Evolutionary conservation across 2,329 filamentous ascomycete genomes (phyloP).

Genomic region (Dactylellina haptotyla): DNA sequence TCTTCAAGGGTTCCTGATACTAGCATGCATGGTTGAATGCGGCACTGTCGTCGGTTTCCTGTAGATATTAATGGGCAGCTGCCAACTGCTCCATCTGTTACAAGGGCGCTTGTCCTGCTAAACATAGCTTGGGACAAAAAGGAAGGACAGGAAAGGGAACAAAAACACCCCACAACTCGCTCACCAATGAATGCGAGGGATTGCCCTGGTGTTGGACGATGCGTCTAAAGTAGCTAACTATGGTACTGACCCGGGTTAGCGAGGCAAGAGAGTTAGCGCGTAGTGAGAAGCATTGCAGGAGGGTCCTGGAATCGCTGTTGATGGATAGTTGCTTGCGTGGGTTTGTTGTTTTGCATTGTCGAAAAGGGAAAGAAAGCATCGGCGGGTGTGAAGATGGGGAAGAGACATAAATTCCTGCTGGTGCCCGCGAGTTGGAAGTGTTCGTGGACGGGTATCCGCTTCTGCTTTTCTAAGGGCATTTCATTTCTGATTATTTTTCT

Average conservation of each 20-base stretch:
- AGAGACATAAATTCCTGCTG: constrained; percentile 19
- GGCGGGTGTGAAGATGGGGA: too few relatives aligned
- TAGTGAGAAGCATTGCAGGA: background rate
- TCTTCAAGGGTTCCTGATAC: too few relatives aligned
- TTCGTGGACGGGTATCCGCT: constrained; percentile 1
- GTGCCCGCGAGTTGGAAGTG: background rate
- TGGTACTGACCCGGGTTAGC: too few relatives aligned
- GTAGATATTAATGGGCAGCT: too few relatives aligned
- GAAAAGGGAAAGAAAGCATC: too few relatives aligned
- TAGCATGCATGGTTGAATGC: background rate
- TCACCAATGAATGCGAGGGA: constrained; percentile 1
- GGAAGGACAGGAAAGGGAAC: too few relatives aligned
- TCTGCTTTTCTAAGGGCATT: constrained; percentile 2
- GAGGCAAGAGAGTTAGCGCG: constrained; percentile 6
- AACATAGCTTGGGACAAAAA: constrained; percentile 11
- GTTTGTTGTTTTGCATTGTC: too few relatives aligned
- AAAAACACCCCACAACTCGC: background rate
- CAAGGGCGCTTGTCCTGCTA: constrained; percentile 17
- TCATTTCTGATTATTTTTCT: background rate
- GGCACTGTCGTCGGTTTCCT: background rate
- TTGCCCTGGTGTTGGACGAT: background rate
- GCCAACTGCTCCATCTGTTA: background rate
- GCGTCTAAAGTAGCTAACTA: background rate
- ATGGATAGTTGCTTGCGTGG: too few relatives aligned
- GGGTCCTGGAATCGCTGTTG: background rate